Conservation (phyloP, 345 rosid genomes). For the Streptanthus diversifolius region DNA sequence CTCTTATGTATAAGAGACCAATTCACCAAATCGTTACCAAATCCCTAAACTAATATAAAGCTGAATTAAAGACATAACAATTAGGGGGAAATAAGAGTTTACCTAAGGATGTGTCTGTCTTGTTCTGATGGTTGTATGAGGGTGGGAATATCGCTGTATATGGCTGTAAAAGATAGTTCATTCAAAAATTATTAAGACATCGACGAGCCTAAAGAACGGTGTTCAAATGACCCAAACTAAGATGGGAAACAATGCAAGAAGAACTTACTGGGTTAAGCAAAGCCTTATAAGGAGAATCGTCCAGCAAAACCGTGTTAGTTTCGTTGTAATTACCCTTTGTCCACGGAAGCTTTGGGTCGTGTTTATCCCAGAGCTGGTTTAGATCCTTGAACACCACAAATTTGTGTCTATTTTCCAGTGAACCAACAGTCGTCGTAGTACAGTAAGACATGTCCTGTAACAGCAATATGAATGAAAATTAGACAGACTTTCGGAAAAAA, state of each 20-base stretch:
- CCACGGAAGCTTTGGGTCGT: conserved; percentile 64
- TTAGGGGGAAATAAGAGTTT: neutral
- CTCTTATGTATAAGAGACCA: neutral
- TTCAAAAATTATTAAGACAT: neutral
- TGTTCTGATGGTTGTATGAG: conserved; percentile 49
- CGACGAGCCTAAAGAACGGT: neutral
- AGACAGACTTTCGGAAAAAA: neutral
- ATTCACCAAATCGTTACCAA: neutral
- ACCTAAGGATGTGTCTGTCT: conserved; percentile 64
- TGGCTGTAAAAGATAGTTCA: conserved; percentile 39
- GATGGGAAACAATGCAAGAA: neutral
- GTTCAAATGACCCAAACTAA: neutral
- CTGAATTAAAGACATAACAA: neutral
- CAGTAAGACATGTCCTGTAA: conserved; percentile 71
- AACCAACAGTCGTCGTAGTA: conserved; percentile 43
- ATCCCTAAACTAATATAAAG: neutral
- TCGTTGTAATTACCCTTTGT: conserved; percentile 56
- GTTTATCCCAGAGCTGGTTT: conserved; percentile 64
- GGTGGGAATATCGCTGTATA: conserved; percentile 73
- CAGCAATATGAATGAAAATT: neutral
- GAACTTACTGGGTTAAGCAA: conserved; percentile 89
- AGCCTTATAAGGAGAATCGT: conserved; percentile 92
- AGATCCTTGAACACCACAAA: conserved; percentile 71
- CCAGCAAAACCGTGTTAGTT: conserved; percentile 74
- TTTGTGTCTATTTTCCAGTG: conserved; percentile 72